Evolutionary conservation across 2,329 filamentous ascomycete genomes (phyloP).

Genomic region (Didymella segeticola): DNA sequence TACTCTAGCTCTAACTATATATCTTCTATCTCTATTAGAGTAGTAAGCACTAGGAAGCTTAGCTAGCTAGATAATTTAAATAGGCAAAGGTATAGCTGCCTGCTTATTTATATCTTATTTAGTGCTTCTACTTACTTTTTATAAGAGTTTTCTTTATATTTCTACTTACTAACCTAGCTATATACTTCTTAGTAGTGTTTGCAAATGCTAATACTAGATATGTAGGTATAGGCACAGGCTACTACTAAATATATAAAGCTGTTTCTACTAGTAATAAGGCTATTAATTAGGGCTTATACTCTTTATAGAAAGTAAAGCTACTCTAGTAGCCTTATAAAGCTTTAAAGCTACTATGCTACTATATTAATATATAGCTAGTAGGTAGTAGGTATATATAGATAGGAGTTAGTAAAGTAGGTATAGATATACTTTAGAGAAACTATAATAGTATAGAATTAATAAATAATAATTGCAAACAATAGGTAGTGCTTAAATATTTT

Average conservation of each 20-base stretch:
- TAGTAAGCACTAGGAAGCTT: not conserved
- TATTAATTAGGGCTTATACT: not conserved
- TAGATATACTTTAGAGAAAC: not conserved
- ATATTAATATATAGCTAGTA: not conserved
- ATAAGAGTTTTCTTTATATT: not conserved
- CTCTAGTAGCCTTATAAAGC: not conserved
- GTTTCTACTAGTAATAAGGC: not conserved
- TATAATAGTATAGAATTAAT: not conserved
- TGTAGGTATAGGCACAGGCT: not conserved
- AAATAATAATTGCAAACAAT: not conserved
- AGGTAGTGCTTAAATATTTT: too few species aligned
- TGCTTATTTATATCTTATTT: not conserved
- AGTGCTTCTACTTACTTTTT: not conserved
- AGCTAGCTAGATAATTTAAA: not conserved
- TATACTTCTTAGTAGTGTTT: not conserved
- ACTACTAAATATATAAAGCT: not conserved
- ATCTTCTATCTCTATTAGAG: not conserved
- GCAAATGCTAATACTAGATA: not conserved
- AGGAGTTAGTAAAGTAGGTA: not conserved
- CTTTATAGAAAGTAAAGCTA: not conserved
- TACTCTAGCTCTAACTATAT: not conserved
- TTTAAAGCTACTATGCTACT: not conserved
- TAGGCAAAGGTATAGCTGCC: not conserved
- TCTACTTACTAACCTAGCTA: not conserved
- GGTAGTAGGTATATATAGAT: not conserved